A percentile compares a stretch with the other conserved stretches of the same genome.
These are phyloP conservation scores for Penicillium flavigenum DNA, from an alignment of 495 filamentous ascomycete genomes.

Conservation along the genomic window DNA sequence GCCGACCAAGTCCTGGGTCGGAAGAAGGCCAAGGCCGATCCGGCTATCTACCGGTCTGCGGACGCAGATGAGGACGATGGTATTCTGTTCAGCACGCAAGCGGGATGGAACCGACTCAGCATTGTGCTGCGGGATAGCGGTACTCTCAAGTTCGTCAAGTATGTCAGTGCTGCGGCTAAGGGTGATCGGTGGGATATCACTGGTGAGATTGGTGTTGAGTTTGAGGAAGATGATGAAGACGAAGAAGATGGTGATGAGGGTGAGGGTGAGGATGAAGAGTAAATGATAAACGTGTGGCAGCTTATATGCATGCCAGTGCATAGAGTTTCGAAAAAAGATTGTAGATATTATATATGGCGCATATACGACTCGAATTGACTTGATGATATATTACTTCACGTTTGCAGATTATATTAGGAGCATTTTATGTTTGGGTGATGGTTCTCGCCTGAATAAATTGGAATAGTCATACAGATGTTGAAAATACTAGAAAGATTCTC, in stretches of 20 bases:
- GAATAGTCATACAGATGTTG: too few relatives aligned
- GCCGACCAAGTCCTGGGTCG: slow-evolving; percentile 30
- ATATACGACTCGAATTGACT: slow-evolving; percentile 8
- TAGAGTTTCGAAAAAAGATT: slow-evolving; percentile 2
- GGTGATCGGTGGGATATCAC: slow-evolving; percentile 93
- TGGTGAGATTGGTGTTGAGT: slow-evolving; percentile 56
- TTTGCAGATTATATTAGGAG: too few relatives aligned
- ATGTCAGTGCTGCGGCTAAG: slow-evolving; percentile 74
- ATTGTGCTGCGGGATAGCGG: slow-evolving; percentile 87
- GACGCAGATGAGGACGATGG: slow-evolving; percentile 82
- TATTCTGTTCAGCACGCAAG: slow-evolving; percentile 84
- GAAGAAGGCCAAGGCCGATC: slow-evolving; percentile 53
- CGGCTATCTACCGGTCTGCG: slow-evolving; percentile 78
- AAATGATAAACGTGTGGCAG: not conserved
- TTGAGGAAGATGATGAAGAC: slow-evolving; percentile 44
- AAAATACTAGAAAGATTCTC: too few relatives aligned
- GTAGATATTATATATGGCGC: slow-evolving; percentile 17
- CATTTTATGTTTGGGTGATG: too few relatives aligned
- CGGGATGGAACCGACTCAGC: slow-evolving; percentile 84
- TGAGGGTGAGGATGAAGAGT: slow-evolving; percentile 12
- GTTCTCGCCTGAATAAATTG: too few relatives aligned
- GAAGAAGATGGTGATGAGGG: slow-evolving; percentile 33
- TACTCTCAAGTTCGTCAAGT: slow-evolving; percentile 92
- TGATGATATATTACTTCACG: not conserved
- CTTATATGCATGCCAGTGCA: not conserved